These are phyloP conservation scores for Penicillium psychrofluorescens DNA, from an alignment of 495 filamentous ascomycete species.

Conservation along the genomic window DNA sequence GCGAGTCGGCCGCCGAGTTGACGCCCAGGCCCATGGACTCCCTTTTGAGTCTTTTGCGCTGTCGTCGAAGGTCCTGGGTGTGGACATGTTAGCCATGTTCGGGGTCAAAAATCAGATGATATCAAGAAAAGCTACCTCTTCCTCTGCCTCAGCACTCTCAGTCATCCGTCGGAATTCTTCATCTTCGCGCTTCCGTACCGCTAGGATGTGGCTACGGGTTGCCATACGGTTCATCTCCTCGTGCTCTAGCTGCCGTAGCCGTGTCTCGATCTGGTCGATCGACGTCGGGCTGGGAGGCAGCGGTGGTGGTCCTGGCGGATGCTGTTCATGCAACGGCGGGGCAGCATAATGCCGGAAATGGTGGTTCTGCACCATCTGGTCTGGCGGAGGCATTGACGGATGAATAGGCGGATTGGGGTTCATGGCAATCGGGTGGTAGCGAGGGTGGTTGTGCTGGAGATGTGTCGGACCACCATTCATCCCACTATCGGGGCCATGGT, in stretches of 20 bases:
- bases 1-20: constrained; percentile 32
- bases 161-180: constrained; percentile 43
- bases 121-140: constrained; percentile 30
- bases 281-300: constrained; percentile 20
- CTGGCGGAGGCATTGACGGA: constrained; percentile 24
- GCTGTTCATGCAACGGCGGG: constrained; percentile 28
- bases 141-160: constrained; percentile 38
- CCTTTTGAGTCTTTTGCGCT: constrained; percentile 38
- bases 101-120: constrained; percentile 1
- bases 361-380: constrained; percentile 31
- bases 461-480: constrained; percentile 27
- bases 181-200: constrained; percentile 41
- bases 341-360: constrained; percentile 34
- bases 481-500: constrained; percentile 27
- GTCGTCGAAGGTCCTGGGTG: constrained; percentile 37
- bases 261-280: constrained; percentile 38
- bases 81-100: not conserved
- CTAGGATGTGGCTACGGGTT: constrained; percentile 34
- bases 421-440: constrained; percentile 43
- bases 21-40: constrained; percentile 40
- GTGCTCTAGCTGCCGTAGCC: constrained; percentile 40
- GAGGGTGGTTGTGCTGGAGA: constrained; percentile 29
- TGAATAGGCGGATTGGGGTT: constrained; percentile 34
- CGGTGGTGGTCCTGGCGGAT: constrained; percentile 20
- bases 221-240: constrained; percentile 40